phyloP scores from a whole-genome alignment of 306 rosid genomes.

The Vigna hirtella region DNA sequence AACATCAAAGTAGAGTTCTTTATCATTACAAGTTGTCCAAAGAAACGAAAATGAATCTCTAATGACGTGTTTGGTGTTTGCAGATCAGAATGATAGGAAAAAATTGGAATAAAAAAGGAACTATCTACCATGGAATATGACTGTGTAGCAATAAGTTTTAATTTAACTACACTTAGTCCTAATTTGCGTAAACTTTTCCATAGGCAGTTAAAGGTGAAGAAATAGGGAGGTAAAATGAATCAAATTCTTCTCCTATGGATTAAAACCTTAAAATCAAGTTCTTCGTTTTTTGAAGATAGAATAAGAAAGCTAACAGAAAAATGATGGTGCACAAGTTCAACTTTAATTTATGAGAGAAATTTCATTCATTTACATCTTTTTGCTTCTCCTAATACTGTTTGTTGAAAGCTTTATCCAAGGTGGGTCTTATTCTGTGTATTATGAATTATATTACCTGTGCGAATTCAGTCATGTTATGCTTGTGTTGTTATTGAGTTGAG shows the following conservation, averaged over 20 bases:
- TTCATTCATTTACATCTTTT: background rate
- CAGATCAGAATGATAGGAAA: background rate
- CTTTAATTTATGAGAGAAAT: background rate
- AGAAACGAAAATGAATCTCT: no score
- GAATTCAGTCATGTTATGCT: constrained; percentile 14
- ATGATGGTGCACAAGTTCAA: background rate
- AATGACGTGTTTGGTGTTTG: no score
- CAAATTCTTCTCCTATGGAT: background rate
- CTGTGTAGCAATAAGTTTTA: background rate
- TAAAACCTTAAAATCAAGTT: background rate
- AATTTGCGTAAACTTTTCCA: background rate
- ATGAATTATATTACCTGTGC: constrained; percentile 27
- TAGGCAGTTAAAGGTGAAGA: background rate
- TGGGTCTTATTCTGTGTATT: background rate
- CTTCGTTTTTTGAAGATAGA: background rate
- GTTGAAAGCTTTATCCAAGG: background rate
- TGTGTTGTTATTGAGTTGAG: constrained; percentile 31
- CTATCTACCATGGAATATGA: constrained; percentile 22
- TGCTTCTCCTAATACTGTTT: background rate
- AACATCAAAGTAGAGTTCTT: no score
- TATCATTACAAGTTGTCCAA: no score
- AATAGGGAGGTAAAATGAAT: background rate
- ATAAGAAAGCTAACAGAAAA: background rate
- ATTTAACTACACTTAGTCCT: background rate
- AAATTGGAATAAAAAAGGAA: background rate